These are phyloP conservation scores for Auricularia heimuer DNA, from an alignment of 768 basidiomycete genomes.

Conservation along the genomic window DNA sequence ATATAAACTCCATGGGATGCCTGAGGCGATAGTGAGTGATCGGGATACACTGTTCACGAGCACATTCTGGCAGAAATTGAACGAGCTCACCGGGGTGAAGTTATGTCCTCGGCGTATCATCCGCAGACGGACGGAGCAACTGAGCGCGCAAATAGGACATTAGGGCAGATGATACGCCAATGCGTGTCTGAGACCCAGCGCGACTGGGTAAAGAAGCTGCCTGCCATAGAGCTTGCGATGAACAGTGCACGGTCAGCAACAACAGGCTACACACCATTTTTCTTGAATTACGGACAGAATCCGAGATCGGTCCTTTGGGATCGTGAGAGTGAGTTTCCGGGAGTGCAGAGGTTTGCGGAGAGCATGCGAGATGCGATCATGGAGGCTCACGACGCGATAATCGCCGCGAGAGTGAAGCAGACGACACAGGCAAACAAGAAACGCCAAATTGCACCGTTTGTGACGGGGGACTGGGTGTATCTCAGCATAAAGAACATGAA, in stretches of 20 bases:
- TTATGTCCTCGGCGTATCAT: slow-evolving; percentile 34
- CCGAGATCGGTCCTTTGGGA: not conserved
- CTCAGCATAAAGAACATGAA: not conserved
- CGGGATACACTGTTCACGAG: slow-evolving; percentile 20
- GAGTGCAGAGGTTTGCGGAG: not conserved
- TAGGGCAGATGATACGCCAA: not conserved
- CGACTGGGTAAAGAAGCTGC: not conserved
- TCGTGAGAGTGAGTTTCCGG: not conserved
- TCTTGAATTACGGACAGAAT: not conserved
- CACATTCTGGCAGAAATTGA: not conserved
- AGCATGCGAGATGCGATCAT: not conserved
- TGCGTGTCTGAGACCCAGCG: not conserved
- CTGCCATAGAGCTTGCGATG: slow-evolving; percentile 2
- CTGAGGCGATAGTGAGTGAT: slow-evolving; percentile 29
- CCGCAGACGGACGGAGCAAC: slow-evolving; percentile 20
- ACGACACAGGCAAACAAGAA: not conserved
- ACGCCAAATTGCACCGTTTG: not conserved
- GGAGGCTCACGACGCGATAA: not conserved
- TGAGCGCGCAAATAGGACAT: not conserved
- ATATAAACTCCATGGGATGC: slow-evolving; percentile 31
- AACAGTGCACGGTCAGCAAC: not conserved
- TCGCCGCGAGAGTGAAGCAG: not conserved
- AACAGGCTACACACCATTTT: not conserved
- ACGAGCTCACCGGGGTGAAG: not conserved
- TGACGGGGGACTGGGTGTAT: not conserved